Percentiles rank a stretch among this genome's conserved stretches.
Evolutionary conservation across 441 rosid species (phyloP).

Genomic region (Viola pubescens): DNA sequence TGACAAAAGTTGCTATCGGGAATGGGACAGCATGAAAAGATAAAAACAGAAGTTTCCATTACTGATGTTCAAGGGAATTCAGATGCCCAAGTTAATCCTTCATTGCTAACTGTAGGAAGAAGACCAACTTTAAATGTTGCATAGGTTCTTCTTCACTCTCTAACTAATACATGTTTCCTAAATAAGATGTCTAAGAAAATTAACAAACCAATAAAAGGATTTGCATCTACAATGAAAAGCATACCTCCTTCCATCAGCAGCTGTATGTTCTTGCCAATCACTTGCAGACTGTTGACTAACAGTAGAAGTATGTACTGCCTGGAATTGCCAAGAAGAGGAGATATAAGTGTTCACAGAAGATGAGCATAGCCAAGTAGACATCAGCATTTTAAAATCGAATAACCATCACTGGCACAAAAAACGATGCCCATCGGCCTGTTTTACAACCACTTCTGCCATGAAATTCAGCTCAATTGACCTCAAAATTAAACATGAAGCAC

Average conservation of each 20-base stretch:
- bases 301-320: conserved; percentile 38
- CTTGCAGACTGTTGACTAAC: conserved; percentile 45
- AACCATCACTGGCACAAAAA: not conserved
- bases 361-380: not conserved
- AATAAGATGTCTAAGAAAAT: not conserved
- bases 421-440: not conserved
- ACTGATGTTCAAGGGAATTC: conserved; percentile 1
- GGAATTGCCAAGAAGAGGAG: conserved; percentile 19
- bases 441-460: not conserved
- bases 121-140: not conserved
- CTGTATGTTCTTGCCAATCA: conserved; percentile 94
- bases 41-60: not conserved
- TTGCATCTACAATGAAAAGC: conserved; percentile 15
- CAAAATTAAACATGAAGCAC: not conserved
- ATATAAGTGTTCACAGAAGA: not conserved
- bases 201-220: not conserved
- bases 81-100: not conserved
- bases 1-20: too few relatives aligned
- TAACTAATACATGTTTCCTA: not conserved
- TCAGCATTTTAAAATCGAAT: not conserved
- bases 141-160: too few relatives aligned
- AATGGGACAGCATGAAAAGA: too few relatives aligned
- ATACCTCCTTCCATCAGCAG: conserved; percentile 89
- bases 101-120: not conserved
- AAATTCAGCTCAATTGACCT: not conserved